Conservation (phyloP, 2,329 filamentous ascomycete species). For the Helicocarpus griseus region DNA sequence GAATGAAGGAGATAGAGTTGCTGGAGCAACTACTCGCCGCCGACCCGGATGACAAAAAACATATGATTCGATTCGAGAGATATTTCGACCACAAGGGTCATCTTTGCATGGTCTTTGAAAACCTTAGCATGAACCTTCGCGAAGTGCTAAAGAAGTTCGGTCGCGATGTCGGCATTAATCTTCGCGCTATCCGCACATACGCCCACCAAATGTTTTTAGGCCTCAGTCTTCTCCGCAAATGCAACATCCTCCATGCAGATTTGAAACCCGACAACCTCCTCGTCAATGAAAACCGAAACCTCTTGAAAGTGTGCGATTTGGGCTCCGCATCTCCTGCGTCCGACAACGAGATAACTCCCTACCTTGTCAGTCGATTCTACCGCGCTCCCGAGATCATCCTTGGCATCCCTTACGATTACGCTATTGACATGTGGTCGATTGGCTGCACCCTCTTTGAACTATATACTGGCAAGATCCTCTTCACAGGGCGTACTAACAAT, state of each 20-base stretch:
- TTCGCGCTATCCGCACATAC: constrained; percentile 78
- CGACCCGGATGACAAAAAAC: constrained; percentile 82
- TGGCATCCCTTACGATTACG: constrained; percentile 90
- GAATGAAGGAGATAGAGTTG: constrained; percentile 89
- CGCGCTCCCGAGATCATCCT: constrained; percentile 94
- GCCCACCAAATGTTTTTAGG: constrained; percentile 91
- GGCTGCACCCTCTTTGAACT: constrained; percentile 95
- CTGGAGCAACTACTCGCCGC: constrained; percentile 75
- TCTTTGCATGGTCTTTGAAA: constrained; percentile 94
- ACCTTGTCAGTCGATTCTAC: constrained; percentile 95
- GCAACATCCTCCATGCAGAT: constrained; percentile 90
- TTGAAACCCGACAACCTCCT: constrained; percentile 97
- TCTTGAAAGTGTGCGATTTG: constrained; percentile 91
- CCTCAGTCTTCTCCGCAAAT: constrained; percentile 77
- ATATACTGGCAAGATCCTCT: constrained; percentile 95
- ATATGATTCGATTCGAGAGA: constrained; percentile 78
- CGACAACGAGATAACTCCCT: constrained; percentile 87
- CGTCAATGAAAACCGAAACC: constrained; percentile 71
- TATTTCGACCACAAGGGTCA: constrained; percentile 92
- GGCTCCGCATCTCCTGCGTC: constrained; percentile 89
- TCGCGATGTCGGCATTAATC: constrained; percentile 83
- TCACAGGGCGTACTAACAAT: constrained; percentile 91
- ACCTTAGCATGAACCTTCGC: constrained; percentile 80
- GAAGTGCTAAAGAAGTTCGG: constrained; percentile 95
- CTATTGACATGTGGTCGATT: constrained; percentile 95